Evolutionary conservation across 306 rosid genomes (phyloP).

Genomic region (Cyamopsis tetragonoloba): DNA sequence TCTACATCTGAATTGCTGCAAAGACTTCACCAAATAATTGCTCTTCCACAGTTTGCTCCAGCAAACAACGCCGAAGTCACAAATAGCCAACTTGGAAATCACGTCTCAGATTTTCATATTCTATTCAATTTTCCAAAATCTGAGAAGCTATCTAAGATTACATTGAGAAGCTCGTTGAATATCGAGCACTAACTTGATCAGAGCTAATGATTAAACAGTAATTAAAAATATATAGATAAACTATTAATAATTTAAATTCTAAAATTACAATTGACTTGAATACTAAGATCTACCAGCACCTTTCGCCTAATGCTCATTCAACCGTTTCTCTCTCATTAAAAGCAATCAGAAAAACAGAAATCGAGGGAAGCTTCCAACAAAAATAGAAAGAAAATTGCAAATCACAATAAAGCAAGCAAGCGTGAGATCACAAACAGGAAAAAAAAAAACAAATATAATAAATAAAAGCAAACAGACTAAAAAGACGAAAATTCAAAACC

Average conservation of each 20-base stretch:
- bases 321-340: neutral
- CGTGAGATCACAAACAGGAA: constrained; percentile 16
- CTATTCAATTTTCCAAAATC: neutral
- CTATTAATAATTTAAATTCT: neutral
- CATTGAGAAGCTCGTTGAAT: neutral
- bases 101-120: constrained; percentile 14
- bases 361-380: neutral
- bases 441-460: constrained; percentile 11
- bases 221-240: neutral
- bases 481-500: constrained; percentile 20
- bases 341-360: neutral
- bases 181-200: neutral
- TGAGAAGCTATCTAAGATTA: neutral
- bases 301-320: neutral
- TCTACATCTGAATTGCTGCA: constrained; percentile 1
- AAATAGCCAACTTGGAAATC: neutral
- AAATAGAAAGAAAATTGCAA: neutral
- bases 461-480: neutral
- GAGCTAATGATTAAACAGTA: neutral
- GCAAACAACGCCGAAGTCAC: constrained; percentile 7
- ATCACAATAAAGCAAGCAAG: constrained; percentile 2
- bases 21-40: constrained; percentile 1
- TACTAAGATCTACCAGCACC: constrained; percentile 29
- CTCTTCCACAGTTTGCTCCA: neutral
- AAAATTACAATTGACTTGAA: neutral